Evolutionary conservation across 495 filamentous ascomycete genomes (phyloP), one percentile per base, ranked within the genome.

Genomic region (Immersiella caudata): DNA sequence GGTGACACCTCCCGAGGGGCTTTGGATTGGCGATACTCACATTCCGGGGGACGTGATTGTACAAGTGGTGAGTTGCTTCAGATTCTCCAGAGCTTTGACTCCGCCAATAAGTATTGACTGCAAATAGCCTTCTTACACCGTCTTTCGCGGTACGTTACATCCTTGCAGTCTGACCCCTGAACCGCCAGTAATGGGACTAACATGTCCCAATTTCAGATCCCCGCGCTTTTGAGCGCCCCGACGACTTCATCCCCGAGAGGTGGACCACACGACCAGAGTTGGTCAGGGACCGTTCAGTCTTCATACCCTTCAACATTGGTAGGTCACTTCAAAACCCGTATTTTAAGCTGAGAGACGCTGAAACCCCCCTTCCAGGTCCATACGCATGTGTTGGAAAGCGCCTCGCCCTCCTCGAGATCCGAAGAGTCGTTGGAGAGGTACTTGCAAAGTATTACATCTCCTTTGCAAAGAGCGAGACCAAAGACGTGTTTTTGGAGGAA

Each of bases 221-320:
- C 21, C 60, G 67, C 6, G 64, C 22, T 35, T 62, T 69, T 60
- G 29, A 58, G 0, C 51, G 11, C 16, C 46, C 65, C 25, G 52
- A 68, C 14, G 49, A 68, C 6, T 65, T 66, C 25, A 68, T 87
- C 55, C 87, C 87, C 0, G 86, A 88, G 70, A 79, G 88, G 24
- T 89, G 86, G 85, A 79, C 73, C 57, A 74, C 74, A 1, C 71
- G 69, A 49, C 76, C 75, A 0, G 83, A 88, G 27, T 71, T 87
- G 64, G 74, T 83, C 46, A 75, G 69, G 5, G 74, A 85, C 57
- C 80, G 76, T 64, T 68, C 70, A 4, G 85, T 82, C 1, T 89
- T 84, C 60, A 70, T 76, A 6, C 88, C 87, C 0, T 90, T 88
- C 69, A 79, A 75, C 8, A 21, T 70, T 8, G 82, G 81, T 26